Percentiles rank a stretch among this genome's conserved stretches.
Conservation (phyloP, 1,139 yeast genomes). For the Diutina siamensis region DNA sequence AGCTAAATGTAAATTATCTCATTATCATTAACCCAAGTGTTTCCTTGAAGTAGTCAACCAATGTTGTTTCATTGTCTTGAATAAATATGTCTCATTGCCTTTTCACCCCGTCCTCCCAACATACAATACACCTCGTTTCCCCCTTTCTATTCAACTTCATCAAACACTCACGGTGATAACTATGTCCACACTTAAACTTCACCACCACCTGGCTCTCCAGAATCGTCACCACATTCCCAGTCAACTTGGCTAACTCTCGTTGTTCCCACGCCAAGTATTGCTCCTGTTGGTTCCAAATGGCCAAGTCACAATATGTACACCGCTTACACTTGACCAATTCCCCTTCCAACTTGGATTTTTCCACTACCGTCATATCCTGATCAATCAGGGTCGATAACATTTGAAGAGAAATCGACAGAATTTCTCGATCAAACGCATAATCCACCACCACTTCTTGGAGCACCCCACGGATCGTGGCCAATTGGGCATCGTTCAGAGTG, state of each 20-base stretch:
- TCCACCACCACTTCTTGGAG: constrained; percentile 54
- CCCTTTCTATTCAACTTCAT: constrained; percentile 8
- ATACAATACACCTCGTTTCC: not conserved
- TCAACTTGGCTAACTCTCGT: constrained; percentile 10
- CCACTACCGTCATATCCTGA: constrained; percentile 28
- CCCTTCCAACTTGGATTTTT: constrained; percentile 36
- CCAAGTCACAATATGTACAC: constrained; percentile 64
- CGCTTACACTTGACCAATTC: constrained; percentile 44
- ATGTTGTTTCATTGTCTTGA: no score
- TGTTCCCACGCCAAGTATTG: constrained; percentile 41
- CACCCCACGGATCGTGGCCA: constrained; percentile 50
- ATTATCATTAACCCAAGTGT: no score
- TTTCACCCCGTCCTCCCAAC: not conserved
- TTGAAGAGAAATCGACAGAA: constrained; percentile 39
- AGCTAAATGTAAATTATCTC: no score
- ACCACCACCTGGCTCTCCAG: constrained; percentile 16
- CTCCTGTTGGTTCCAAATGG: constrained; percentile 51
- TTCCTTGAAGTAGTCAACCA: no score
- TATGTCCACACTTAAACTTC: constrained; percentile 40
- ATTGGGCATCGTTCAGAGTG: constrained; percentile 28
- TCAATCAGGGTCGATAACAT: constrained; percentile 46
- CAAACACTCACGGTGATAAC: constrained; percentile 57
- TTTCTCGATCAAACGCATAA: constrained; percentile 50
- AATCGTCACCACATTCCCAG: constrained; percentile 6
- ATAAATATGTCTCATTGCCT: not conserved